phyloP scores from a whole-genome alignment of 2,329 filamentous ascomycete genomes.

The Aspergillus phoenicis region DNA sequence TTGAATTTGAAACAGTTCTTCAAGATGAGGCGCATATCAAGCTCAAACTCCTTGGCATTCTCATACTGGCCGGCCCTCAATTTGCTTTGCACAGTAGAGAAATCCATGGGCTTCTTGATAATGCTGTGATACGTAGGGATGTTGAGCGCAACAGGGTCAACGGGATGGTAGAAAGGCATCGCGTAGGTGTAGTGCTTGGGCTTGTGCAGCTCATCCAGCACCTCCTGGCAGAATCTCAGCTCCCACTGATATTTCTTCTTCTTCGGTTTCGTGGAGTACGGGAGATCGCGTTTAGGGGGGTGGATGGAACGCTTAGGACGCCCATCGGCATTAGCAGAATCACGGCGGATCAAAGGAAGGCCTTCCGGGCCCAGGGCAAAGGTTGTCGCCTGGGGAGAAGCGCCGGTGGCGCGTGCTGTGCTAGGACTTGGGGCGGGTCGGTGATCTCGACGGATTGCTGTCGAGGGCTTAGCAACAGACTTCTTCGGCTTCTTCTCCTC shows the following conservation, averaged over 20 bases:
- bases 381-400: slow-evolving; percentile 52
- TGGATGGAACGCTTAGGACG: slow-evolving; percentile 93
- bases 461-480: slow-evolving; percentile 42
- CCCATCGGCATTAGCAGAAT: slow-evolving; percentile 75
- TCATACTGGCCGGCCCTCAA: slow-evolving; percentile 77
- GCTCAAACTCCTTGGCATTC: slow-evolving; percentile 81
- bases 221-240: slow-evolving; percentile 83
- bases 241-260: slow-evolving; percentile 88
- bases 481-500: slow-evolving; percentile 65
- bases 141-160: slow-evolving; percentile 90
- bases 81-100: slow-evolving; percentile 78
- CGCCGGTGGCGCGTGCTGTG: slow-evolving; percentile 35
- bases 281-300: slow-evolving; percentile 88
- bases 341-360: slow-evolving; percentile 79
- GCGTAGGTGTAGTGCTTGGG: slow-evolving; percentile 69
- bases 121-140: slow-evolving; percentile 92
- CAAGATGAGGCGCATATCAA: slow-evolving; percentile 80
- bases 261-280: slow-evolving; percentile 84
- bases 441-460: slow-evolving; percentile 52
- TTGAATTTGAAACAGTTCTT: slow-evolving; percentile 94
- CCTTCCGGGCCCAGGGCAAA: slow-evolving; percentile 79
- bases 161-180: slow-evolving; percentile 75
- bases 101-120: slow-evolving; percentile 96
- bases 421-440: slow-evolving; percentile 46
- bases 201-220: slow-evolving; percentile 76